A percentile compares a stretch with the other conserved stretches of the same genome.
Conservation (phyloP, 1,284 basidiomycete genomes). For the Tilletia horrida region DNA sequence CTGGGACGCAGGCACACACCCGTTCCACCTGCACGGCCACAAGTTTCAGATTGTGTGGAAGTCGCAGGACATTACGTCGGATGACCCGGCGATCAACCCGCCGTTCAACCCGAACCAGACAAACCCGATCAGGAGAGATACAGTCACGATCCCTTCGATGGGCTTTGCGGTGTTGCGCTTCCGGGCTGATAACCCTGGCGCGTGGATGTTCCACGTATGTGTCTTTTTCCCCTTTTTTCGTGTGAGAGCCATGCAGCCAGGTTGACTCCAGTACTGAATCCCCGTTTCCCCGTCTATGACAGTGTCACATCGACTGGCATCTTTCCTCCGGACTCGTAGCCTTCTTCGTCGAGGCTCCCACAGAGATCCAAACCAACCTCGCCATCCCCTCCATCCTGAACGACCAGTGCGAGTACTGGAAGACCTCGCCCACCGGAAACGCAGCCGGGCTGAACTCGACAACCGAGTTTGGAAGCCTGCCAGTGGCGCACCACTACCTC, state of each 20-base stretch:
- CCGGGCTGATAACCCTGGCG: slow-evolving; percentile 75
- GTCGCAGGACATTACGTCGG: slow-evolving; percentile 69
- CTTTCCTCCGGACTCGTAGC: slow-evolving; percentile 70
- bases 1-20: slow-evolving; percentile 71
- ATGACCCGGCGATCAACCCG: slow-evolving; percentile 75
- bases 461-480: slow-evolving; percentile 36
- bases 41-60: slow-evolving; percentile 64
- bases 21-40: slow-evolving; percentile 53
- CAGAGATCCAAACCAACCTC: slow-evolving; percentile 57
- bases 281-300: not conserved
- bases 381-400: slow-evolving; percentile 62
- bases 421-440: slow-evolving; percentile 58
- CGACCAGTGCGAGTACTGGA: slow-evolving; percentile 70
- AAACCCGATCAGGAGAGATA: slow-evolving; percentile 81
- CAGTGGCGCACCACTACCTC: slow-evolving; percentile 31
- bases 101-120: slow-evolving; percentile 69
- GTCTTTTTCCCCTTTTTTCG: not conserved
- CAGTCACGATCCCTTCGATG: slow-evolving; percentile 61
- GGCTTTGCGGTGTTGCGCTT: slow-evolving; percentile 67
- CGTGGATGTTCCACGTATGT: slow-evolving; percentile 60
- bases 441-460: slow-evolving; percentile 47
- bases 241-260: not conserved
- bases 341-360: slow-evolving; percentile 73
- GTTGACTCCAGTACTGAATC: not conserved
- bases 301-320: slow-evolving; percentile 61